Base-by-base conservation (phyloP, 2,329 filamentous ascomycete genomes). In the Colletotrichum lini region DNA sequence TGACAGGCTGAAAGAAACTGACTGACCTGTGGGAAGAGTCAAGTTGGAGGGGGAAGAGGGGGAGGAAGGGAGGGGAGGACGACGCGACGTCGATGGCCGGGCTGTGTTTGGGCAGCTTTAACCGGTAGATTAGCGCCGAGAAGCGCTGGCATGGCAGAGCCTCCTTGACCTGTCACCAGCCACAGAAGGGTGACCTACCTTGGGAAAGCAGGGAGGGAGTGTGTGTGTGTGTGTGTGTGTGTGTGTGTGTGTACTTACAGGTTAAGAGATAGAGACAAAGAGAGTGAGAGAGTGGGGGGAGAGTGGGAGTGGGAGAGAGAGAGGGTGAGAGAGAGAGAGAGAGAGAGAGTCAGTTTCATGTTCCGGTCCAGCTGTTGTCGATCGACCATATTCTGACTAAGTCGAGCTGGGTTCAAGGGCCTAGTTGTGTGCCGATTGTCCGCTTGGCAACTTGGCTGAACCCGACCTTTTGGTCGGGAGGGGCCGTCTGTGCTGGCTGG, bases 121-220 rank as follows among this genome's bases (percentile, higher is more conserved):
- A 67, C 67, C 57, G 57, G 62, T 67, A 67, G 52, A 71, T 63
- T 58, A 40, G 52, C 58, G 68, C 65, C 68, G 21, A 68, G 68
- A 53, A 26, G 53, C 30, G 45, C 56, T 57, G 44, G n/a, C 52
- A 52, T 13, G 13, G 65, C 68, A 61, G 58, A 71, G 58, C 68
- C 65, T 59, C 64, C 38, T 53, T 45, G 38, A 53, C 4, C n/a
- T n/a, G 10, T 40, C 45, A 21, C 23, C 58, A 71, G 68, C 68
- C 64, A 68, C 67, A 66, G 35, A 12, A 44, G 42, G 30, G 30
- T 30, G 30, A 30, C 30, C 7, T 30, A n/a, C n/a, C n/a, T n/a
- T 5, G 30, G 30, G 30, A 30, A 6, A 30, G 30, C 30, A 30
- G 30, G 7, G 4, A 30, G 30, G 9, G 30, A 30, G 30, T 3